Evolutionary conservation across 2,329 filamentous ascomycete species (phyloP), one percentile per base, ranked within the genome.

Genomic region (Pleomassaria siparia): DNA sequence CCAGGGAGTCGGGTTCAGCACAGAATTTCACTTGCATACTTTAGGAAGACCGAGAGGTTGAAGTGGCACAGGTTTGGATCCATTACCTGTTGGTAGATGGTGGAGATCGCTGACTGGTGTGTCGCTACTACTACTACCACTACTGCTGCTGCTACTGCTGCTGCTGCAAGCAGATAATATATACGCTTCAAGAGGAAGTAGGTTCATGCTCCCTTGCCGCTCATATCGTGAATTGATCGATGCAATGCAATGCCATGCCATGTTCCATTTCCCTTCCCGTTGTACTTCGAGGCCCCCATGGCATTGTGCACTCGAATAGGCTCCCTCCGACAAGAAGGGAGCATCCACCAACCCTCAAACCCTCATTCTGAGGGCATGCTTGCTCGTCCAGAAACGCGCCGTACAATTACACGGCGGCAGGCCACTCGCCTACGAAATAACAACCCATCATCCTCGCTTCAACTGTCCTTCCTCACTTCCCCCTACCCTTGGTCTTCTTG

Each of bases 401-500:
- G 12, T 26, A 7, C 25, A 26, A 7, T n/a, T 15, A 15, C 29
- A 32, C 9, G 10, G 29, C 29, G 29, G 18, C 35, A 15, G 12
- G 7, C 9, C 18, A 12, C 35, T 22, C 18, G 20, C 15, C 20
- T 35, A 7, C 6, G 20, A 18, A 20, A 7, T 35, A 18, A 16
- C 18, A 18, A 16, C 20, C 6, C 16, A 3, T 35, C 6, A 18
- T 18, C 15, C 16, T 15, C 29, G 29, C n/a, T 22, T 22, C 35
- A 24, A n/a, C n/a, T n/a, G n/a, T n/a, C n/a, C n/a, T n/a, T 13
- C 18, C 16, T 21, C 40, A 32, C 40, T 33, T 33, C 28, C 28
- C 33, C 37, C 49, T 50, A 18, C 40, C 49, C 43, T 55, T 56
- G 40, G 40, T 50, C 39, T 50, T 44, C 50, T 52, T 49, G 18